Evolutionary conservation across 2,329 filamentous ascomycete genomes (phyloP).

Genomic region (Penicillium sp.): DNA sequence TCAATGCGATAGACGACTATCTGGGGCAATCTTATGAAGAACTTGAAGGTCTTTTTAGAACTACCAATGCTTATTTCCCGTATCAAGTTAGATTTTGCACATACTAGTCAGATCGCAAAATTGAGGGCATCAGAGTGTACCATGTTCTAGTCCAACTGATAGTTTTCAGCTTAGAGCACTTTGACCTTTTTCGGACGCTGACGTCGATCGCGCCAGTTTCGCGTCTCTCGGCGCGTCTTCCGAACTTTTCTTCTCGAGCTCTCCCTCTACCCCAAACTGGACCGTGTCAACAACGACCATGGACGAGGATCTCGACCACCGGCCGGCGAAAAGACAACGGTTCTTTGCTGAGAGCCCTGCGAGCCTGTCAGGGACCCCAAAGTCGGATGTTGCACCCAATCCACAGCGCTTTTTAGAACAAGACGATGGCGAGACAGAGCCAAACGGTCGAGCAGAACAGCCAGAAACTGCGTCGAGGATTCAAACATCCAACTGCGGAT

Average conservation of each 20-base stretch:
- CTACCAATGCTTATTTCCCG: too few species aligned
- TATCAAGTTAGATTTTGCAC: too few species aligned
- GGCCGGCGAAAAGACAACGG: constrained; percentile 56
- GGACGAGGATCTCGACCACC: constrained; percentile 41
- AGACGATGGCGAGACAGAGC: neutral
- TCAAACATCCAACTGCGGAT: neutral
- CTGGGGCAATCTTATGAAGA: too few species aligned
- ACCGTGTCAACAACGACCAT: constrained; percentile 13
- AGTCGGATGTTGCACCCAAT: constrained; percentile 16
- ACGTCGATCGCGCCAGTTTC: constrained; percentile 26
- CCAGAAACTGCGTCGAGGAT: constrained; percentile 1
- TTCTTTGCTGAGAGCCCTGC: constrained; percentile 53
- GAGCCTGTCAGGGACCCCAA: constrained; percentile 11
- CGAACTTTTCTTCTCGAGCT: constrained; percentile 4
- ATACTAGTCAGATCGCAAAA: too few species aligned
- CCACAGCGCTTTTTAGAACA: constrained; percentile 2
- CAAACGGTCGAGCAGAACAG: neutral
- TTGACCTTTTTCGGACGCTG: constrained; percentile 19
- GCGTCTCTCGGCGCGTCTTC: constrained; percentile 34
- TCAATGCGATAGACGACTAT: neutral
- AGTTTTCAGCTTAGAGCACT: neutral
- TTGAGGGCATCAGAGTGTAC: too few species aligned
- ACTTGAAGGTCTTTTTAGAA: too few species aligned
- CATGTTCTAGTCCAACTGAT: too few species aligned
- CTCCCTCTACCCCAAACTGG: neutral